Base-by-base conservation (phyloP, 2,329 filamentous ascomycete species). In the Paraphaeosphaeria minitans region DNA sequence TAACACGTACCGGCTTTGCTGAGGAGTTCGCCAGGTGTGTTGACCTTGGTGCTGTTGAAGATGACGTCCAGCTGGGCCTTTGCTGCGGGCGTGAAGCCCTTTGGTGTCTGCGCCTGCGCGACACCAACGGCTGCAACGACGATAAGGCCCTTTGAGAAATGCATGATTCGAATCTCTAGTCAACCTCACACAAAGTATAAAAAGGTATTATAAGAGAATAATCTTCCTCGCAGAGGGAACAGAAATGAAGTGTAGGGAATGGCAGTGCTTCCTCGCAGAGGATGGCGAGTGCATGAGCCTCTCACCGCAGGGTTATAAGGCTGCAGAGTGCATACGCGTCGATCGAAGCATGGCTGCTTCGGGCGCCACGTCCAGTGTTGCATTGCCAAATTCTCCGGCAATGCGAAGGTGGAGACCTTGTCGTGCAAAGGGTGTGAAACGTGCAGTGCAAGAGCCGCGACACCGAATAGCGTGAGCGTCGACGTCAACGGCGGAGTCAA, bases 81-180 rank as follows among this genome's bases (percentile, higher is more conserved):
- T 27, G 66, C 67, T 8, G 64, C 39, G 10, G 74, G 74, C 12
- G 56, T 67, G 48, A 76, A 76, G 37, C 68, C 71, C 49, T 59
- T 19, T 8, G 74, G 74, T 24, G 67, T 71, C 63, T 76, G 74
- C 57, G 73, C 72, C 61, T 66, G 72, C 55, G 66, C 69, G 57
- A 71, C 43, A 53, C 67, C 55, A 12, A 61, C 61, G 51, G 74
- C 48, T 43, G 64, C 65, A 19, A 63, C 69, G 13, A 70, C 35
- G 2, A 74, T 13, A 22, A 74, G 9, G 22, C 70, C 67, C 21
- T 66, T 60, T 33, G 60, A 51, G 56, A 73, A 64, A 48, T 70
- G 57, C 72, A 75, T 75, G 33, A 24, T 63, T 43, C 10, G 16
- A 10, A 31, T 19, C 9, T 14, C 4, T 16, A 24, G 16, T 16